These are phyloP conservation scores for Cadophora malorum DNA, from an alignment of 2,329 filamentous ascomycete genomes.

Conservation along the genomic window DNA sequence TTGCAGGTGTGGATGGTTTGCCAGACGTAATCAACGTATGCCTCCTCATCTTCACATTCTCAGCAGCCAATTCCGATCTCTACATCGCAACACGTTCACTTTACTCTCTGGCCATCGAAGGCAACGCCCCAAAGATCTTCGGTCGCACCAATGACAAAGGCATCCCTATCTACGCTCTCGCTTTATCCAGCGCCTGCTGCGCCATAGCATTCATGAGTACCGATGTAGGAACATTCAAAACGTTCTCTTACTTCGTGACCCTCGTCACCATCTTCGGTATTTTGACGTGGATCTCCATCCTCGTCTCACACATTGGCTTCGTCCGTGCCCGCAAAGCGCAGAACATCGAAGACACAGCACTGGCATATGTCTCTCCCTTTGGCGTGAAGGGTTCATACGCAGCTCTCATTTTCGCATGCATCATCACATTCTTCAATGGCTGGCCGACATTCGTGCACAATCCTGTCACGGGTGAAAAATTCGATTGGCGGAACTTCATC, in stretches of 20 bases:
- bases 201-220: constrained; percentile 70
- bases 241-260: constrained; percentile 76
- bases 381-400: constrained; percentile 73
- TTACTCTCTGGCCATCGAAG: constrained; percentile 70
- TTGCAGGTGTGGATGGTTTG: constrained; percentile 66
- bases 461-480: constrained; percentile 49
- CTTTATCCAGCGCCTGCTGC: constrained; percentile 58
- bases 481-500: constrained; percentile 71
- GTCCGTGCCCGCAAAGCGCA: constrained; percentile 68
- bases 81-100: constrained; percentile 76
- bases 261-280: constrained; percentile 56
- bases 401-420: constrained; percentile 72
- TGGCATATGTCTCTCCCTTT: constrained; percentile 74
- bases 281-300: constrained; percentile 45
- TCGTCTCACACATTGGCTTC: constrained; percentile 74
- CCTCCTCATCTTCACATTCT: constrained; percentile 72
- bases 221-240: constrained; percentile 64
- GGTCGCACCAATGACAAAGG: constrained; percentile 60
- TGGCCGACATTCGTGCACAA: constrained; percentile 73
- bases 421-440: constrained; percentile 85
- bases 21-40: constrained; percentile 73
- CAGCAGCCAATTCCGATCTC: constrained; percentile 63
- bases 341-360: constrained; percentile 58
- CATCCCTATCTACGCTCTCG: constrained; percentile 56
- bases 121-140: constrained; percentile 69